Conservation (phyloP, 2,329 filamentous ascomycete species). For the Fusarium nisikadoi region DNA sequence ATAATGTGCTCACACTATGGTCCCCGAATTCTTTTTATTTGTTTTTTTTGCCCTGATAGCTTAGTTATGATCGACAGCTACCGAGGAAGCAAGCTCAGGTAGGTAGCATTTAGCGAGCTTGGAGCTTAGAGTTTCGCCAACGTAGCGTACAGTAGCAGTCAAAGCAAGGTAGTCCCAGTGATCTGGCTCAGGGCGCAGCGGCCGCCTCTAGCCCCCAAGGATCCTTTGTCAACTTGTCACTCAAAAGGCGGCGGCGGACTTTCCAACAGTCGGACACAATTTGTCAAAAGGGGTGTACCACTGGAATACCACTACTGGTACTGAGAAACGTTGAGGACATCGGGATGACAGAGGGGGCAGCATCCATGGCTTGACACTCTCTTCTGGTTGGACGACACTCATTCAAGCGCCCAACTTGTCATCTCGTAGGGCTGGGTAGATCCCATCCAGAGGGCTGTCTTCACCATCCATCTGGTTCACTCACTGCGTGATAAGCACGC, state of each 20-base stretch:
- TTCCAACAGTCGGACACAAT: constrained; percentile 3
- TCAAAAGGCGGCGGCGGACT: constrained; percentile 14
- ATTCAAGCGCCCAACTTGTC: constrained; percentile 23
- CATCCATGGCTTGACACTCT: neutral
- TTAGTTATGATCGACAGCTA: constrained; percentile 25
- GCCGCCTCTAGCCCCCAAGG: constrained; percentile 26
- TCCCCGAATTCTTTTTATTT: neutral
- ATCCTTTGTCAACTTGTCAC: constrained; percentile 23
- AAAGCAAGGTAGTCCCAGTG: constrained; percentile 27
- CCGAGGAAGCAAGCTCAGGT: neutral
- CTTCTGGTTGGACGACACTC: constrained; percentile 14
- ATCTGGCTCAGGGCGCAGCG: constrained; percentile 39
- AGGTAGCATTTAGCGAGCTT: neutral
- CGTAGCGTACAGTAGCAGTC: neutral
- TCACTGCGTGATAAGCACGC: constrained; percentile 26
- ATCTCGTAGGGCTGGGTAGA: constrained; percentile 30
- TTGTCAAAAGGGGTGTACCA: constrained; percentile 22
- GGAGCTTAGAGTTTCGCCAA: constrained; percentile 7
- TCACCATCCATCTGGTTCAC: neutral
- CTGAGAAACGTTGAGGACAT: neutral
- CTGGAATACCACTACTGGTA: neutral
- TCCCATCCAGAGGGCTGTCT: neutral
- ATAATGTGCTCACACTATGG: neutral
- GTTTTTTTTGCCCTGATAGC: neutral
- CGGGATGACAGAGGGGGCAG: constrained; percentile 4